phyloP scores from a whole-genome alignment of 805 yeast species.

The Spencermartinsiella europaea region DNA sequence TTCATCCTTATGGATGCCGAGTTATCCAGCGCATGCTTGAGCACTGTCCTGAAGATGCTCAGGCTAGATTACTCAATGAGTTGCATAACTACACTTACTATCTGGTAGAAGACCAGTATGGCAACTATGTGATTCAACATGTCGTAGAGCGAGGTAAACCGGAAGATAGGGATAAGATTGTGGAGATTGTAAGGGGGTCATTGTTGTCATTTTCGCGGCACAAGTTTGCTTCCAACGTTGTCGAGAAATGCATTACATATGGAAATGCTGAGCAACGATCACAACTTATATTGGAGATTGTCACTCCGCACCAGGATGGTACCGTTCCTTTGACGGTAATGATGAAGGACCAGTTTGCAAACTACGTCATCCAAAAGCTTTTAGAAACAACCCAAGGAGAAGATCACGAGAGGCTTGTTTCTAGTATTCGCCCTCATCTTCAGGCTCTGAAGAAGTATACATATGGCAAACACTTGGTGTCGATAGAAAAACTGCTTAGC shows the following conservation, averaged over 20 bases:
- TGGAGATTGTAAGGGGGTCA: constrained; percentile 61
- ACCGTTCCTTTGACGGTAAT: constrained; percentile 63
- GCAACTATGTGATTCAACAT: constrained; percentile 96
- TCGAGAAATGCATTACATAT: constrained; percentile 82
- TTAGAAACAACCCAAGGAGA: constrained; percentile 73
- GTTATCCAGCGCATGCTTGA: constrained; percentile 91
- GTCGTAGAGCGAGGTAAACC: constrained; percentile 72
- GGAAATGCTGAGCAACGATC: constrained; percentile 62
- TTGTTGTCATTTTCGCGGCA: constrained; percentile 86
- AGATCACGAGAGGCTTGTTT: constrained; percentile 64
- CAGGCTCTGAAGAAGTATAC: constrained; percentile 63
- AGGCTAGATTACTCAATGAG: constrained; percentile 61
- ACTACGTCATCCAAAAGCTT: constrained; percentile 92
- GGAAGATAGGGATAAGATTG: constrained; percentile 55
- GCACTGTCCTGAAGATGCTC: constrained; percentile 62
- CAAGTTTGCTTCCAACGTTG: constrained; percentile 96
- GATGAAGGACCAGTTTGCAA: constrained; percentile 98
- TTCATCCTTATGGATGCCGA: constrained; percentile 97
- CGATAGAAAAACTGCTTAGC: constrained; percentile 60
- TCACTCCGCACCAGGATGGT: constrained; percentile 24
- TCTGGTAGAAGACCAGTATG: constrained; percentile 92
- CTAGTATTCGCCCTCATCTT: constrained; percentile 73
- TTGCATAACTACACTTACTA: constrained; percentile 65
- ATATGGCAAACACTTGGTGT: constrained; percentile 78
- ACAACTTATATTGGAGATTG: constrained; percentile 59